Conservation (phyloP, 2,329 filamentous ascomycete species). For the Malbranchea zuffiana region DNA sequence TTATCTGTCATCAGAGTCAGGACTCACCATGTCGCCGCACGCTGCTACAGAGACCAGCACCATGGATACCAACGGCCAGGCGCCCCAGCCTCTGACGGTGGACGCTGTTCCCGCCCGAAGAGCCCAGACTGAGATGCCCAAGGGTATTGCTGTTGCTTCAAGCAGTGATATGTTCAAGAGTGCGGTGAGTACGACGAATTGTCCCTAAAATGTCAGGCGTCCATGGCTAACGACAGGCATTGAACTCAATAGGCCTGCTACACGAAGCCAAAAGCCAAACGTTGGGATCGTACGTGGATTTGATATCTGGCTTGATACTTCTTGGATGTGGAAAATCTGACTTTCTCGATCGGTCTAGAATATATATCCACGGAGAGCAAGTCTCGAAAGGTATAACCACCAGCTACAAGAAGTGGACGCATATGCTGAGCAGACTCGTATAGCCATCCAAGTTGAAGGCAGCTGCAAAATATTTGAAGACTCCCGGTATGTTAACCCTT, state of each 20-base stretch:
- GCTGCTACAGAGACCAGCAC: constrained; percentile 6
- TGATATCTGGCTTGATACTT: no score
- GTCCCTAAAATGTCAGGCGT: background rate
- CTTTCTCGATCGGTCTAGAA: constrained; percentile 21
- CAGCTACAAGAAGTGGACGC: background rate
- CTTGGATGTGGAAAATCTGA: background rate
- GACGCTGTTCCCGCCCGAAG: constrained; percentile 58
- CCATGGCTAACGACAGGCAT: background rate
- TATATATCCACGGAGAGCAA: constrained; percentile 54
- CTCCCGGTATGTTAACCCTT: constrained; percentile 43
- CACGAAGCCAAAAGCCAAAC: constrained; percentile 63
- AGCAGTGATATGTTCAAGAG: constrained; percentile 78
- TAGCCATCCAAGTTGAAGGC: constrained; percentile 66
- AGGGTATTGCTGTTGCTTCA: constrained; percentile 63
- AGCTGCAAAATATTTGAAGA: constrained; percentile 68
- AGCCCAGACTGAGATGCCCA: constrained; percentile 60
- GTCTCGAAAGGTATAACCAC: constrained; percentile 30
- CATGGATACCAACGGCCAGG: background rate
- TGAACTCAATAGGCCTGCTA: constrained; percentile 27
- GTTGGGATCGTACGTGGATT: constrained; percentile 60
- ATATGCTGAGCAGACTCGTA: background rate
- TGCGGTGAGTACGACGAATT: constrained; percentile 42
- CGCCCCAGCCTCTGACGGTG: constrained; percentile 42
- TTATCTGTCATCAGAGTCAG: no score
- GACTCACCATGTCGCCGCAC: constrained; percentile 8